Base-by-base conservation (phyloP, 148 eudicot genomes). In the Arbutus unedo region DNA sequence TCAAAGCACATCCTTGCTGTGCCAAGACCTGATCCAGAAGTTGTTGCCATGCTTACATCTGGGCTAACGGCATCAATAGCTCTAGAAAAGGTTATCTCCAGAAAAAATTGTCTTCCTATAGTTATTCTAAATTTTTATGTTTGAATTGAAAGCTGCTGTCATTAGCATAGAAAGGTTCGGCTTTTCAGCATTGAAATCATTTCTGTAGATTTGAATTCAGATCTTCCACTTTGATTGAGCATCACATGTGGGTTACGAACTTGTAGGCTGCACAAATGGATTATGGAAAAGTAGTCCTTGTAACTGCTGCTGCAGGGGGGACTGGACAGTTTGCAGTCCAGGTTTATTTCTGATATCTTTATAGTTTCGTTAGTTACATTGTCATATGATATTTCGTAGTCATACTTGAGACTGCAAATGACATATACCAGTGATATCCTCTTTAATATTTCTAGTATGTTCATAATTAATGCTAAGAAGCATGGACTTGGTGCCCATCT, bases 261-360 rank as follows among this genome's bases (percentile, higher is more conserved):
- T 82, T 77, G 66, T 87, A 96, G 99, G 95, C 94, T 62, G 98
- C 93, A 78, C 98, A 90, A 60, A 91, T 90, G 93, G 91, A 85
- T 81, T 91, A 93, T n/a, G 97, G 95, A 81, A 87, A 94, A 88
- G 88, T 89, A 53, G 95, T 94, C 84, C 93, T 96, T 85, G 91
- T 96, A 86, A 96, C 99, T 79, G 99, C 99, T 60, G 99, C 99
- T 84, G 99, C 99, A 25, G 99, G 99, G 59, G 99, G 98, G 82
- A 96, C 99, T 38, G 99, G 99, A 79, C 99, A 96, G 87, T 96
- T 96, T 83, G 99, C 99, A 77, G 98, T 94, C 85, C 99, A 96
- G 99, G 99, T 96, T 84, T 60, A 51, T 14, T 82, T 78, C 4
- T 48, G 16, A 71, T 31, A 1, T 31, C 43, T 66, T 14, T 64